phyloP scores from a whole-genome alignment of 169 alveolate species.

The Hepatocystis sp. region DNA sequence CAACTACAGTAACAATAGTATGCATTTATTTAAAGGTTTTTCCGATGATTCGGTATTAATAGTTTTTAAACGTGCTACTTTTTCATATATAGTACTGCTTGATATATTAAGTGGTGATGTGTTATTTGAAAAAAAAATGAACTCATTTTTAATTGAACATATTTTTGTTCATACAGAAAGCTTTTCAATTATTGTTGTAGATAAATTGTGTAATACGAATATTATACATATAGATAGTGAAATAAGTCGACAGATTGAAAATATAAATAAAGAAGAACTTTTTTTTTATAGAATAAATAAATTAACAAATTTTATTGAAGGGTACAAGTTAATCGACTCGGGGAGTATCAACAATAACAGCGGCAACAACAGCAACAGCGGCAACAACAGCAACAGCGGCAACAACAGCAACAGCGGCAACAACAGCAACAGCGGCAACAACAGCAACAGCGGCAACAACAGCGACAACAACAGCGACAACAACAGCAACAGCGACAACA shows the following conservation, averaged over 20 bases:
- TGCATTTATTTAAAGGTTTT: slow-evolving; percentile 44
- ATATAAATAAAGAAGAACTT: slow-evolving; percentile 19
- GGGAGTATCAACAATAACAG: no score
- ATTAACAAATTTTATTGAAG: slow-evolving; percentile 22
- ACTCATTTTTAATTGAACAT: slow-evolving; percentile 33
- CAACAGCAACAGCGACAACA: no score
- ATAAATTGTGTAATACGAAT: slow-evolving; percentile 22
- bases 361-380: background rate
- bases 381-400: background rate
- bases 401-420: no score
- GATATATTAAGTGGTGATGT: slow-evolving; percentile 46
- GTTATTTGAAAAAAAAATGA: slow-evolving; percentile 47
- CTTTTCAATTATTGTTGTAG: slow-evolving; percentile 21
- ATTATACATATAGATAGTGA: slow-evolving; percentile 1
- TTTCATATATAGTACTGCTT: slow-evolving; percentile 36
- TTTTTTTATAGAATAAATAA: slow-evolving; percentile 40
- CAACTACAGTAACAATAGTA: slow-evolving; percentile 13
- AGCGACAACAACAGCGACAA: no score
- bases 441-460: no score
- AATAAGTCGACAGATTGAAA: background rate
- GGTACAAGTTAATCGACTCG: slow-evolving; percentile 13
- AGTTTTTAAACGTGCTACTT: slow-evolving; percentile 24
- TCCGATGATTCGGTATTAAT: slow-evolving; percentile 46
- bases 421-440: no score
- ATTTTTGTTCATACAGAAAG: slow-evolving; percentile 18